Base-by-base conservation (phyloP, 2,329 filamentous ascomycete genomes). In the Bisporella sp. region DNA sequence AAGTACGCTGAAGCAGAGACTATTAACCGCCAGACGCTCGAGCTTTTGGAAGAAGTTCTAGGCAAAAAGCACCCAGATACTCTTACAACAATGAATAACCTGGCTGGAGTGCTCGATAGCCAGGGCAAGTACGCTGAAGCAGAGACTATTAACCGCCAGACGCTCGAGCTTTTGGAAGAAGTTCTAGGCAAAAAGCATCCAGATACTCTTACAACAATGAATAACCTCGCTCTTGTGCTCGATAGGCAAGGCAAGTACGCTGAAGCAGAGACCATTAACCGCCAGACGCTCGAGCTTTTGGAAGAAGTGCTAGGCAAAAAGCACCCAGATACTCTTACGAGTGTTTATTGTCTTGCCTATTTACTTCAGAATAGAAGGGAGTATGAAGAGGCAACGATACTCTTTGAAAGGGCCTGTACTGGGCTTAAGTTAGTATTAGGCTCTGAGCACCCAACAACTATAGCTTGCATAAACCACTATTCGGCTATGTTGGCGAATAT, bases 391-490 rank as follows among this genome's bases (percentile, higher is more conserved):
- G 54, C 54, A 49, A 45, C 49, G 31, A 33, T 51, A 51, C 54
- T 57, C 39, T 56, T 56, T 44, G 9, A 54, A 45, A 56, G 54
- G 43, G 56, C 56, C 28, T 51, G 45, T 45, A 48, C 37, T 49
- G 54, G 55, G 43, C 55, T 31, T 47, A 50, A 54, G 45, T 49
- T 11, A 52, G 48, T 35, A 45, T 50, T 57, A 47, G 51, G 55
- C 12, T 31, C 48, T 9, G 49, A 54, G 31, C 49, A 56, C 51
- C 49, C 49, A 50, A 53, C 39, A 7, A 57, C 53, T 7, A 50
- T 35, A 29, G 49, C 41, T 21, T 55, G 53, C 49, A 31, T 47
- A 46, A 47, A 44, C n/a, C 32, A 55, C 47, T 57, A 53, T 45
- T 55, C 50, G 2, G 35, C 6, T 48, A 50, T 50, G 47, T 35